Evolutionary conservation across 2,329 filamentous ascomycete genomes (phyloP).

Genomic region (Hypomyces rosellus): DNA sequence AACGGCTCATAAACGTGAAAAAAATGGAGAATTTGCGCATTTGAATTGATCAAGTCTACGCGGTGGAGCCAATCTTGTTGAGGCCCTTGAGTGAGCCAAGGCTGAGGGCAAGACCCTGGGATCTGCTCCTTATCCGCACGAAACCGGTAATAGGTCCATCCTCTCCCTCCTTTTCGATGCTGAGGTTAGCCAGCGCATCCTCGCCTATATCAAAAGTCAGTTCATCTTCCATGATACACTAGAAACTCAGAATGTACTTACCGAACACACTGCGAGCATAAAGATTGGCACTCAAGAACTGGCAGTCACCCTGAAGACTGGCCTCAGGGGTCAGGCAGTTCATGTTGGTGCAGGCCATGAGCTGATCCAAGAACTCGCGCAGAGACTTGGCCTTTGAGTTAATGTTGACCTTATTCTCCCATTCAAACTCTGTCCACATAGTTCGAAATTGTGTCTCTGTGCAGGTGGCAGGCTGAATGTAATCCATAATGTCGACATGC

Average conservation of each 20-base stretch:
- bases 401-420: constrained; percentile 99
- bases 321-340: constrained; percentile 94
- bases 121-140: constrained; percentile 94
- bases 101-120: constrained; percentile 89
- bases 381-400: constrained; percentile 93
- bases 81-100: constrained; percentile 91
- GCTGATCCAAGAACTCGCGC: constrained; percentile 82
- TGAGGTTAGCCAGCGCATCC: constrained; percentile 94
- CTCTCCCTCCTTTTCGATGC: constrained; percentile 95
- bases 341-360: constrained; percentile 99
- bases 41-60: constrained; percentile 15
- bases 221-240: background rate
- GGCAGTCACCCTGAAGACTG: constrained; percentile 92
- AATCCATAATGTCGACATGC: constrained; percentile 99
- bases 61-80: constrained; percentile 62
- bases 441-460: constrained; percentile 97
- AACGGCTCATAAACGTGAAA: too few species aligned
- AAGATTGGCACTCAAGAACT: constrained; percentile 94
- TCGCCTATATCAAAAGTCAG: constrained; percentile 57
- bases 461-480: constrained; percentile 95
- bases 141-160: constrained; percentile 95
- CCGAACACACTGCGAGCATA: constrained; percentile 97
- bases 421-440: constrained; percentile 99
- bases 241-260: constrained; percentile 46
- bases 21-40: too few species aligned